Evolutionary conservation across 345 rosid species (phyloP), one percentile per base, ranked within the genome.

Genomic region (Hibiscus mutabilis): DNA sequence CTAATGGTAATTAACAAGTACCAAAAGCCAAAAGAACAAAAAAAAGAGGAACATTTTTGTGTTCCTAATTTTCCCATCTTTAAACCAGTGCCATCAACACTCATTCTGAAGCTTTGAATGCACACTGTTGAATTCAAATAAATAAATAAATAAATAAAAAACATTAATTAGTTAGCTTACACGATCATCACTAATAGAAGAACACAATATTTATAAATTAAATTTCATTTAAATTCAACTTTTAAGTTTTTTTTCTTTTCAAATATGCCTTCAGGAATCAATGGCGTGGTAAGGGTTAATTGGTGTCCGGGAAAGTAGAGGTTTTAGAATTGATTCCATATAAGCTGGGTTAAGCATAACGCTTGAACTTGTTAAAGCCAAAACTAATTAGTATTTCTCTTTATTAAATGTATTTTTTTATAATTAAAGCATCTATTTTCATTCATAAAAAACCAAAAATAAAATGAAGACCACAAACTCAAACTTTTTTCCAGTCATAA

Each of bases 271-370:
- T 6, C 4, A 55, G 79, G 81, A 77, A 82, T 82, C 76, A 40
- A 56, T 70, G 59, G 53, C 47, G 74, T 78, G 75, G 73, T 69
- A 14, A 56, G 64, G 24, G 37, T 53, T 75, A 24, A 62, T 44
- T 27, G 35, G 59, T 80, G 79, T 76, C 72, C 66, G 79, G 60
- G 25, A 83, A 80, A 78, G 80, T 31, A 59, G 56, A 63, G 73
- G 79, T 78, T 21, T 19, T 72, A 63, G 82, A 74, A 83, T 75
- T 72, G 73, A 81, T 81, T 83, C 82, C 69, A 74, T 52, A 46
- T 49, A 53, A 31, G 6, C 35, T 31, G 35, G 35, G 4, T 31
- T 31, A 31, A 31, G 35, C 35, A 31, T 5, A 4, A 6, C 35
- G 5, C 35, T 31, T 31, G 4, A 31, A 51, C 57, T 59, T 72